Evolutionary conservation across 768 basidiomycete genomes (phyloP).

Genomic region (Strobilomyces echinocephalus): DNA sequence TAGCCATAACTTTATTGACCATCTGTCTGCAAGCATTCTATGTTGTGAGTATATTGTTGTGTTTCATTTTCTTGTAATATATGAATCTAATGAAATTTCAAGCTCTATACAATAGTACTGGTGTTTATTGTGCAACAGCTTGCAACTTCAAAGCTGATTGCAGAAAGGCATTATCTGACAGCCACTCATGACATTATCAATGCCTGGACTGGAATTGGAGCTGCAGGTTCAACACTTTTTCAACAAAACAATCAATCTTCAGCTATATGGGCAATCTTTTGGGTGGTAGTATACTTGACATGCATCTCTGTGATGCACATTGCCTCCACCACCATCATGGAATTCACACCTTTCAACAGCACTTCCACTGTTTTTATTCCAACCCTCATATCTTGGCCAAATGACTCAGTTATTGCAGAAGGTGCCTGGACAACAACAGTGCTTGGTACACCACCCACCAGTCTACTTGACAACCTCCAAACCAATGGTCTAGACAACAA

Average conservation of each 20-base stretch:
- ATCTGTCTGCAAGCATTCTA: background rate
- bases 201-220: conserved; percentile 23
- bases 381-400: conserved; percentile 7
- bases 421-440: background rate
- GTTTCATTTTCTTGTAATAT: background rate
- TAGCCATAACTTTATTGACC: background rate
- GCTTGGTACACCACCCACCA: conserved; percentile 1
- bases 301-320: conserved; percentile 19
- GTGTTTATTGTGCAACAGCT: conserved; percentile 16
- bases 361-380: too few relatives aligned
- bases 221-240: conserved; percentile 12
- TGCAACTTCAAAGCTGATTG: conserved; percentile 1
- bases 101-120: conserved; percentile 1
- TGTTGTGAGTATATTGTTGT: background rate
- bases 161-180: conserved; percentile 12
- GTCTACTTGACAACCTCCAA: background rate
- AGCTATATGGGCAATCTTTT: too few relatives aligned
- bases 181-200: background rate
- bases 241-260: background rate
- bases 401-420: background rate
- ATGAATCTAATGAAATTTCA: background rate
- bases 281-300: conserved; percentile 13
- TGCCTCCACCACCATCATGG: conserved; percentile 19
- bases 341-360: conserved; percentile 4
- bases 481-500: conserved; percentile 11